Conservation (phyloP, 495 filamentous ascomycete species). For the Penicillium crystallinum region DNA sequence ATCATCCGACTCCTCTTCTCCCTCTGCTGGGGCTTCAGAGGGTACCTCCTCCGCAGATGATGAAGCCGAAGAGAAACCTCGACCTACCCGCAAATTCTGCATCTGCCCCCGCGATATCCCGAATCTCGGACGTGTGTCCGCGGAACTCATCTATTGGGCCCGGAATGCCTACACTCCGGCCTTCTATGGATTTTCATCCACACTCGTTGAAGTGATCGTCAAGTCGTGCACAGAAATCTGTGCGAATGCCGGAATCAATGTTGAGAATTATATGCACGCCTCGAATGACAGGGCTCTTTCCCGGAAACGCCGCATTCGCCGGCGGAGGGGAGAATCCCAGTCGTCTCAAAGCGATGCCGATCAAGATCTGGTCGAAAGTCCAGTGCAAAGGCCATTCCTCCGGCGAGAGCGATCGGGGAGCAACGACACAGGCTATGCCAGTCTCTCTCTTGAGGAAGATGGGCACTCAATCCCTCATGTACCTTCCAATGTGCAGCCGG, state of each 20-base stretch:
- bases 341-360: constrained; percentile 20
- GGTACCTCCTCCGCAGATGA: constrained; percentile 26
- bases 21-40: constrained; percentile 20
- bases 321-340: constrained; percentile 16
- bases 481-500: constrained; percentile 6
- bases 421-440: constrained; percentile 32
- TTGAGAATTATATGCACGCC: constrained; percentile 28
- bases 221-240: constrained; percentile 39
- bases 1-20: constrained; percentile 33
- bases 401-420: constrained; percentile 23
- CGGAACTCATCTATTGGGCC: constrained; percentile 45
- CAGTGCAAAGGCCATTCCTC: constrained; percentile 6
- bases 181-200: constrained; percentile 41
- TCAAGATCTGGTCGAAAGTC: constrained; percentile 11
- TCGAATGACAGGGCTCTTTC: constrained; percentile 3
- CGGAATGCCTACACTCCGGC: constrained; percentile 45
- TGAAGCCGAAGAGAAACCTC: constrained; percentile 30
- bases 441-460: constrained; percentile 27
- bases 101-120: constrained; percentile 28
- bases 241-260: constrained; percentile 33
- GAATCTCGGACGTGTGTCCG: constrained; percentile 38
- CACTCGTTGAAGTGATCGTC: constrained; percentile 36
- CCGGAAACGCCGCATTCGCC: constrained; percentile 10
- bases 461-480: background rate
- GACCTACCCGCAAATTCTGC: constrained; percentile 5